phyloP scores from a whole-genome alignment of 2,329 filamentous ascomycete species.

The Ophidiomyces ophidiicola region DNA sequence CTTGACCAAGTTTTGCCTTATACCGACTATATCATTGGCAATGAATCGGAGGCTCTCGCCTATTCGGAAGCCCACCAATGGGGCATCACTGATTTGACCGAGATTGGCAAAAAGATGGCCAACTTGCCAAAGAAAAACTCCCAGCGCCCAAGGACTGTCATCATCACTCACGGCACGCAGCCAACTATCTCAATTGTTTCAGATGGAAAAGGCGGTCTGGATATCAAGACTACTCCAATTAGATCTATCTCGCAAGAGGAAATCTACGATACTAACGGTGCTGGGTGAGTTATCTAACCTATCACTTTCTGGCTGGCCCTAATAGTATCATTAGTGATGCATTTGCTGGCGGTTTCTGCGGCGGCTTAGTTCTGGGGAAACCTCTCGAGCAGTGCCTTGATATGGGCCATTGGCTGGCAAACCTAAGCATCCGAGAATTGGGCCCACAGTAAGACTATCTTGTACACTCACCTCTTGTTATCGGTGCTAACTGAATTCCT shows the following conservation, averaged over 20 bases:
- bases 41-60: conserved; percentile 84
- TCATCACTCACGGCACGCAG: conserved; percentile 89
- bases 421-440: conserved; percentile 85
- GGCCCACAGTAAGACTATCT: conserved; percentile 81
- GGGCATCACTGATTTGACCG: conserved; percentile 61
- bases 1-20: conserved; percentile 77
- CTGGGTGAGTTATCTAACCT: conserved; percentile 43
- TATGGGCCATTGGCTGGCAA: conserved; percentile 93
- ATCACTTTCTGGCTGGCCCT: neutral
- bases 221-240: conserved; percentile 66
- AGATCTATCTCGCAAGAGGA: conserved; percentile 61
- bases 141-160: conserved; percentile 69
- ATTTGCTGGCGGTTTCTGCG: conserved; percentile 87
- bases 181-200: conserved; percentile 71
- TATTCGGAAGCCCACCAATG: conserved; percentile 75
- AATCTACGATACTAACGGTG: conserved; percentile 95
- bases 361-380: conserved; percentile 78
- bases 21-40: conserved; percentile 93
- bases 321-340: conserved; percentile 55
- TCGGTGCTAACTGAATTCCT: too few relatives aligned
- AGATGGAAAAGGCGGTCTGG: conserved; percentile 52
- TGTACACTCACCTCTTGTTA: neutral
- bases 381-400: conserved; percentile 65
- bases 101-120: conserved; percentile 76
- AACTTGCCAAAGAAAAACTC: conserved; percentile 85